Evolutionary conservation across 371 early-diverging fungal species (phyloP).

Genomic region (Mucor ambiguus): DNA sequence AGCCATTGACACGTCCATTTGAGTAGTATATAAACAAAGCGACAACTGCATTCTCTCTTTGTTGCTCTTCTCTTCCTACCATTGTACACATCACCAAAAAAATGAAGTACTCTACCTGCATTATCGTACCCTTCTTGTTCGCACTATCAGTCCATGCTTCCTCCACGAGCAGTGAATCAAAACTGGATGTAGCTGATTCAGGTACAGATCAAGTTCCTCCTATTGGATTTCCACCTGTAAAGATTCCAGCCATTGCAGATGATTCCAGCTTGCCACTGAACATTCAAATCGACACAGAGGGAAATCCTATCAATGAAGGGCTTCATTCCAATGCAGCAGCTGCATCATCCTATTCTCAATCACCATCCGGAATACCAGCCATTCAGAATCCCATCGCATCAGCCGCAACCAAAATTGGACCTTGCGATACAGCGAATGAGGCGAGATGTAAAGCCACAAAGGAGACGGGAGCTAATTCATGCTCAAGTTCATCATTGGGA

Average conservation of each 20-base stretch:
- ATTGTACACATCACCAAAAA: no score
- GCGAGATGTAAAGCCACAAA: background rate
- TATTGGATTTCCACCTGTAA: background rate
- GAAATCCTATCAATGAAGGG: background rate
- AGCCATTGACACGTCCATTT: background rate
- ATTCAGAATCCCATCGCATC: background rate
- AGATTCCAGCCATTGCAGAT: background rate
- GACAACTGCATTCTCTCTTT: background rate
- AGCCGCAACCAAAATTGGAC: background rate
- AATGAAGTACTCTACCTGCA: background rate
- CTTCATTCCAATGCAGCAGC: background rate
- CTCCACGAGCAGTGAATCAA: background rate
- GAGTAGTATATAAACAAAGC: background rate
- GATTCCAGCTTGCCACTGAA: background rate
- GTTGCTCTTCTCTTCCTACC: background rate
- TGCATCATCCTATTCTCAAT: background rate
- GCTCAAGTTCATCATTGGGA: background rate
- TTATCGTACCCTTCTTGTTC: background rate
- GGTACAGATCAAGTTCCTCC: constrained; percentile 1
- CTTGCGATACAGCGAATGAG: background rate
- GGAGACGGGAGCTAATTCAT: background rate
- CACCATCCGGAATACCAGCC: background rate
- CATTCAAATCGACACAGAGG: background rate
- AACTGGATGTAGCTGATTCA: background rate
- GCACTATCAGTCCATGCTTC: background rate